A percentile compares a stretch with the other conserved stretches of the same genome.
phyloP scores from a whole-genome alignment of 352 stramenopile species.

The Thraustochytrium striatum region DNA sequence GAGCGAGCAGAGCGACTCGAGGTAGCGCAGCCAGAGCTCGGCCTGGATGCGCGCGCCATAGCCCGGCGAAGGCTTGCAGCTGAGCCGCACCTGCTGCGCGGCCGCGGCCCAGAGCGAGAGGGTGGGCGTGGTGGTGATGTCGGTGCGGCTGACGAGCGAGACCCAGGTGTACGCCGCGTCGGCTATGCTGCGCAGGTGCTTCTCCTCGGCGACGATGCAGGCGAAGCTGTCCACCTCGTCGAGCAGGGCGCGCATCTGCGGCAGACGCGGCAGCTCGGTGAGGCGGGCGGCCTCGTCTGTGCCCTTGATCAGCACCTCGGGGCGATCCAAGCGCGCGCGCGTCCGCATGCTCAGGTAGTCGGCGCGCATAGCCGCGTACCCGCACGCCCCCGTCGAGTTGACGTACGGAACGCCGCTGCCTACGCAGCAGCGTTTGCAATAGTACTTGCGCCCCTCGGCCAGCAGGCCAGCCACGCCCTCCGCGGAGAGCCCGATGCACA shows the following conservation, averaged over 20 bases:
- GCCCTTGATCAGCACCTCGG: no score
- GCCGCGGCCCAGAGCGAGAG: constrained; percentile 8
- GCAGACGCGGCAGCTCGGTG: not conserved
- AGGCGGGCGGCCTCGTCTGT: no score
- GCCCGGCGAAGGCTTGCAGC: no score
- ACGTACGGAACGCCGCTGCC: constrained; percentile 5
- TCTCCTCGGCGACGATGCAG: not conserved
- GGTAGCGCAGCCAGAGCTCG: not conserved
- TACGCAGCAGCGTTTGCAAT: constrained; percentile 14
- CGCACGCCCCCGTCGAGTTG: not conserved
- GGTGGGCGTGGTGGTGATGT: not conserved
- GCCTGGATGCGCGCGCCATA: not conserved
- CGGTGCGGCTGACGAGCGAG: not conserved
- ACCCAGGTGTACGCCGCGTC: not conserved
- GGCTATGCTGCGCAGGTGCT: not conserved
- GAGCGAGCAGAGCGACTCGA: not conserved
- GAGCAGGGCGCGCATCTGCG: not conserved
- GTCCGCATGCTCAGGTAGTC: not conserved
- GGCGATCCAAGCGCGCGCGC: no score
- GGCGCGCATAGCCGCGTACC: not conserved
- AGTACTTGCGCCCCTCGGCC: not conserved
- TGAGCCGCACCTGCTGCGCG: no score
- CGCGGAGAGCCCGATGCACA: constrained; percentile 22
- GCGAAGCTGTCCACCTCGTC: not conserved
- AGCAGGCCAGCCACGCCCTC: constrained; percentile 1